Evolutionary conservation across 2,329 filamentous ascomycete genomes (phyloP).

Genomic region (Exophiala calicioides): DNA sequence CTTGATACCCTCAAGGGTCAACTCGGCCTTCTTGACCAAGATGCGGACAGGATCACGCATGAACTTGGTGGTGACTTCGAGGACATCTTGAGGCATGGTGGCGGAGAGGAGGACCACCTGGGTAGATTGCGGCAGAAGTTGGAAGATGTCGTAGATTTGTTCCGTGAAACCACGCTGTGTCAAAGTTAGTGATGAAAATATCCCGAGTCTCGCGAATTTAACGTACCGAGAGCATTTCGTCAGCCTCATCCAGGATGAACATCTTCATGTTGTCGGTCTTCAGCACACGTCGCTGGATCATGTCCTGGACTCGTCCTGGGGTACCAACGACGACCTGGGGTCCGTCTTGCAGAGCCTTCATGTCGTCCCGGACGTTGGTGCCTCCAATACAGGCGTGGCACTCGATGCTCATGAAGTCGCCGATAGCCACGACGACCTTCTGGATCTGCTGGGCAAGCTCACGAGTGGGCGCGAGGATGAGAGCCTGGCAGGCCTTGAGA

Average conservation of each 20-base stretch:
- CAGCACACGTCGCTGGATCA: slow-evolving; percentile 97
- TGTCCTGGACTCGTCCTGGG: slow-evolving; percentile 97
- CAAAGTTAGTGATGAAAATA: too few species aligned
- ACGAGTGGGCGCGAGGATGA: slow-evolving; percentile 96
- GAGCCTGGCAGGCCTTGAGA: slow-evolving; percentile 95
- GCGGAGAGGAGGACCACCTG: slow-evolving; percentile 98
- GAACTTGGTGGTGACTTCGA: slow-evolving; percentile 99
- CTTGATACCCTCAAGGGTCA: slow-evolving; percentile 99
- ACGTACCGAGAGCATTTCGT: slow-evolving; percentile 94
- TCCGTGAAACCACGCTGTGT: slow-evolving; percentile 92
- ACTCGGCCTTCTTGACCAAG: slow-evolving; percentile 98
- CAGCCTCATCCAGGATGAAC: slow-evolving; percentile 98
- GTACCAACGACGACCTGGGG: slow-evolving; percentile 98
- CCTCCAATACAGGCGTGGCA: slow-evolving; percentile 99
- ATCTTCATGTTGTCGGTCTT: slow-evolving; percentile 99
- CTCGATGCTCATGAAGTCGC: slow-evolving; percentile 99
- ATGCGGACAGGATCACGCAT: slow-evolving; percentile 99
- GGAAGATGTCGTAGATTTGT: slow-evolving; percentile 99
- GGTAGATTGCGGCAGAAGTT: slow-evolving; percentile 94
- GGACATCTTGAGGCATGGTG: slow-evolving; percentile 98
- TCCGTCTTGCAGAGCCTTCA: slow-evolving; percentile 94
- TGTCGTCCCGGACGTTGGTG: slow-evolving; percentile 96
- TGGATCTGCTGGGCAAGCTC: slow-evolving; percentile 99
- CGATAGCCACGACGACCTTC: slow-evolving; percentile 97
- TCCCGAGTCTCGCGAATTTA: too few species aligned